Conservation (phyloP, 371 early-diverging fungal genomes). For the Mortierella sp. region DNA sequence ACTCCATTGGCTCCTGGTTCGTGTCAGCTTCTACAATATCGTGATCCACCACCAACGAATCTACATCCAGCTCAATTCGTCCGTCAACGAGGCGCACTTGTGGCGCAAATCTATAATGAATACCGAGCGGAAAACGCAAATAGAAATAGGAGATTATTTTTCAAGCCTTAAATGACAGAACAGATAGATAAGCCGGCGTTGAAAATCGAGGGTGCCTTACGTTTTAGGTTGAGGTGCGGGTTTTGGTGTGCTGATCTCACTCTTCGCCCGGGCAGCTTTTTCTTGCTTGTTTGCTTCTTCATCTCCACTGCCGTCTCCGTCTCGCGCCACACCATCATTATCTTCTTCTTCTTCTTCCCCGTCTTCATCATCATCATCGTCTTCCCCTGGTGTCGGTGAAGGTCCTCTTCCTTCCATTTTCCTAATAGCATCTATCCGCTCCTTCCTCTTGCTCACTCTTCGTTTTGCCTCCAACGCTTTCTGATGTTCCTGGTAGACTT, state of each 20-base stretch:
- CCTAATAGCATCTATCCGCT: constrained; percentile 43
- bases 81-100: constrained; percentile 76
- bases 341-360: constrained; percentile 11
- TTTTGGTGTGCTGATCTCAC: constrained; percentile 39
- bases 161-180: background rate
- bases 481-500: constrained; percentile 62
- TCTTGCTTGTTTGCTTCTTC: constrained; percentile 16
- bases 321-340: constrained; percentile 2
- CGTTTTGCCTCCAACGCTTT: constrained; percentile 37
- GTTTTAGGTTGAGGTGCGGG: constrained; percentile 18
- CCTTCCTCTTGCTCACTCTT: constrained; percentile 20
- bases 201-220: constrained; percentile 10
- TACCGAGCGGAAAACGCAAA: background rate
- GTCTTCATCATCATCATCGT: constrained; percentile 12
- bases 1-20: constrained; percentile 65
- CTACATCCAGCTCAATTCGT: constrained; percentile 72
- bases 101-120: constrained; percentile 61
- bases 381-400: background rate
- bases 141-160: background rate
- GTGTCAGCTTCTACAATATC: constrained; percentile 46
- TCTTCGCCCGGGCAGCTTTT: constrained; percentile 18
- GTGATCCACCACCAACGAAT: constrained; percentile 66
- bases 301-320: background rate
- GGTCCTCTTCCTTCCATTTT: constrained; percentile 38
- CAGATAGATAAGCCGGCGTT: background rate